phyloP scores from a whole-genome alignment of 768 basidiomycete species.

The Tephrocybe sp. region DNA sequence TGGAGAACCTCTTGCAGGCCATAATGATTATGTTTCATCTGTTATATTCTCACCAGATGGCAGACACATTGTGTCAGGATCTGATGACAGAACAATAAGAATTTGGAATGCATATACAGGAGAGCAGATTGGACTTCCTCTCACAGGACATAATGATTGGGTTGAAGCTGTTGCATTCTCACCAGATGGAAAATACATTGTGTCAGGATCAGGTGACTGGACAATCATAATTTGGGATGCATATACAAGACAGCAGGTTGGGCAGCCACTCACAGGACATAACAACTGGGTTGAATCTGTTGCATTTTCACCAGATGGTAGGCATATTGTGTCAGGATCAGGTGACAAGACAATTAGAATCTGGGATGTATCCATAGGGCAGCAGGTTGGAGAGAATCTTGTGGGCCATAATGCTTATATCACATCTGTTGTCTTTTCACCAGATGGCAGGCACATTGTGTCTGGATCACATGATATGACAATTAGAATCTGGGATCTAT shows the following conservation, averaged over 20 bases:
- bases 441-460: conserved; percentile 10
- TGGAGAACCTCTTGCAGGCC: conserved; percentile 6
- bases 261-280: conserved; percentile 10
- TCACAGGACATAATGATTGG: neutral
- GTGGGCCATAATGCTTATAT: neutral
- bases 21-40: neutral
- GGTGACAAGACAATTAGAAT: no score
- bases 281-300: neutral
- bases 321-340: neutral
- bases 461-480: neutral
- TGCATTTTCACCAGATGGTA: neutral
- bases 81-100: neutral
- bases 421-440: neutral
- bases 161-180: neutral
- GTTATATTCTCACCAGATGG: neutral
- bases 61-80: neutral
- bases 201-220: neutral
- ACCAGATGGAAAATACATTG: conserved; percentile 11
- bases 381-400: neutral
- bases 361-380: neutral
- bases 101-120: neutral
- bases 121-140: neutral
- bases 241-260: neutral
- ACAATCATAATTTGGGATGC: neutral
- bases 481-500: neutral